A percentile compares a stretch with the other conserved stretches of the same genome.
phyloP scores from a whole-genome alignment of 1,139 yeast genomes.

The Yamadazyma dushanensis region DNA sequence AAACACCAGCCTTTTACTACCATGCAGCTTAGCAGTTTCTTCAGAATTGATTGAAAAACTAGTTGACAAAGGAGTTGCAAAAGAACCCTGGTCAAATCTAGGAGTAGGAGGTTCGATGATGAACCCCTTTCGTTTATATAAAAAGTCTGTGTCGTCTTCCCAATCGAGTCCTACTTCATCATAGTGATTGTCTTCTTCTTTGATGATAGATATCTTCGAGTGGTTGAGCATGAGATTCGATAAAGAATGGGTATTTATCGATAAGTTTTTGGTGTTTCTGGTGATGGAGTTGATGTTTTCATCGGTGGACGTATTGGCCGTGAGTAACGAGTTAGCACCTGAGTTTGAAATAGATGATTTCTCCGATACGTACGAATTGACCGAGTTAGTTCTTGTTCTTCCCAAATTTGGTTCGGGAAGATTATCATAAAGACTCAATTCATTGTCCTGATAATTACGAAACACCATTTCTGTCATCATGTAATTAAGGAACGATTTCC shows the following conservation, averaged over 20 bases:
- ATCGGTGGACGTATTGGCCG: slow-evolving; percentile 8
- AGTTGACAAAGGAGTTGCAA: slow-evolving; percentile 15
- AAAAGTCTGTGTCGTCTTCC: slow-evolving; percentile 4
- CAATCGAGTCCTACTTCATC: slow-evolving; percentile 1
- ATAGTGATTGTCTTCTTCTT: slow-evolving; percentile 12
- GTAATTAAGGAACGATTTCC: slow-evolving; percentile 15
- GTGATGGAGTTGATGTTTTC: slow-evolving; percentile 5
- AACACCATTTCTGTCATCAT: slow-evolving; percentile 14
- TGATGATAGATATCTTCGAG: slow-evolving; percentile 10
- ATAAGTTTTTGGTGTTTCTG: slow-evolving; percentile 10
- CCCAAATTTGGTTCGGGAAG: slow-evolving; percentile 18
- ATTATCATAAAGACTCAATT: slow-evolving; percentile 6
- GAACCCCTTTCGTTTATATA: slow-evolving; percentile 16
- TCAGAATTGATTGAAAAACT: slow-evolving; percentile 15
- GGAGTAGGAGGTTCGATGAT: slow-evolving; percentile 18
- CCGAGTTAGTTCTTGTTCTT: slow-evolving; percentile 6
- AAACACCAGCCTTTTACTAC: slow-evolving; percentile 18
- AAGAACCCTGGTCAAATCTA: slow-evolving; percentile 9
- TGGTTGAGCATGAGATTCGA: slow-evolving; percentile 2
- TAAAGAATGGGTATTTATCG: slow-evolving; percentile 6
- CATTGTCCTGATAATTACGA: slow-evolving; percentile 12
- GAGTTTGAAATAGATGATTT: slow-evolving; percentile 7
- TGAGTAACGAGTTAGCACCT: slow-evolving; percentile 3
- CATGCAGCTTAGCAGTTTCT: slow-evolving; percentile 15
- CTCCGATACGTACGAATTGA: slow-evolving; percentile 8